These are phyloP conservation scores for Pseudonitzschia multistriata DNA, from an alignment of 108 stramenopile genomes.

Conservation along the genomic window DNA sequence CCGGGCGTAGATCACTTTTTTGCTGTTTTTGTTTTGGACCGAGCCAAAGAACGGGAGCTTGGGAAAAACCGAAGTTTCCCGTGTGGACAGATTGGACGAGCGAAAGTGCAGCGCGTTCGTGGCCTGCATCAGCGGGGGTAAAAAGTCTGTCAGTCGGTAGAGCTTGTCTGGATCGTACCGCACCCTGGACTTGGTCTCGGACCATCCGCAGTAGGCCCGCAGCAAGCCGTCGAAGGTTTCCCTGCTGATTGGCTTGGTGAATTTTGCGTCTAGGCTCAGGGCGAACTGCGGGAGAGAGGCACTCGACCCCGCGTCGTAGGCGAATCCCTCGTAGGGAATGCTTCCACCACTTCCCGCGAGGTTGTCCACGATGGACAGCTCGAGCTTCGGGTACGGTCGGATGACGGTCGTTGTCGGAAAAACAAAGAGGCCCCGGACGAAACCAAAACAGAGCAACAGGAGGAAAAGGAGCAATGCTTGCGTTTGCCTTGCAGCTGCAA, in stretches of 20 bases:
- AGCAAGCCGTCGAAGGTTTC: constrained; percentile 17
- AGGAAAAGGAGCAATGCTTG: too few relatives aligned
- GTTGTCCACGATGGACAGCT: not conserved
- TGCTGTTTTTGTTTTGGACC: not conserved
- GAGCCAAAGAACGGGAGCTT: too few relatives aligned
- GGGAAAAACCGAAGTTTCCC: not conserved
- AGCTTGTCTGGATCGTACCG: constrained; percentile 1
- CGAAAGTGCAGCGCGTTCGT: constrained; percentile 24
- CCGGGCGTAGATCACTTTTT: not conserved
- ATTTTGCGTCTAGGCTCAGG: not conserved
- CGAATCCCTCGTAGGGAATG: not conserved
- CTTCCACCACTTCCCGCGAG: not conserved
- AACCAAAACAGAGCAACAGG: too few relatives aligned
- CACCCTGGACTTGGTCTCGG: constrained; percentile 29
- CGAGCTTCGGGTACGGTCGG: not conserved
- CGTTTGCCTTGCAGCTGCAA: too few relatives aligned
- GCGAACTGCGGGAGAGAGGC: not conserved
- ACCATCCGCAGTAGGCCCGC: constrained; percentile 32
- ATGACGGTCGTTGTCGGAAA: not conserved
- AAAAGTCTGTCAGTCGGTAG: constrained; percentile 31
- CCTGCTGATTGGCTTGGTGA: not conserved
- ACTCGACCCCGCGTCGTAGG: not conserved
- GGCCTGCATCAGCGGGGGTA: constrained; percentile 42
- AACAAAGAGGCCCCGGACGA: not conserved
- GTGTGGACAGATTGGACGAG: not conserved